Percentiles rank a stretch among this genome's conserved stretches.
These are phyloP conservation scores for Trichomonas vaginalis DNA, from an alignment of 208 protist genomes.

Conservation along the genomic window DNA sequence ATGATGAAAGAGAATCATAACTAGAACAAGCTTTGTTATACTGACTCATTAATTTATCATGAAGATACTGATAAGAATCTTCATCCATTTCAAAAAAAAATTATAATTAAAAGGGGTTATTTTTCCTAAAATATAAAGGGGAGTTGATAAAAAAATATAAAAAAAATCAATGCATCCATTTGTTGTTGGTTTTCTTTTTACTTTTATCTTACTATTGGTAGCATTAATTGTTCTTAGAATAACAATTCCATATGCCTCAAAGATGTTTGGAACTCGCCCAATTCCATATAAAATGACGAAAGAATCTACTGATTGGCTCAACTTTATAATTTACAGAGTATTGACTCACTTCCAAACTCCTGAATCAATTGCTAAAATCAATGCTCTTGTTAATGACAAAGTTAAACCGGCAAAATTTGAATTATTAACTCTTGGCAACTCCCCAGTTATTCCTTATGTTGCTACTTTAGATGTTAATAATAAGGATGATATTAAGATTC, in stretches of 20 bases:
- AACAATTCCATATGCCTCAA: background rate
- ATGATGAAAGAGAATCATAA: no score
- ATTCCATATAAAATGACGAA: background rate
- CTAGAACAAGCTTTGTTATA: no score
- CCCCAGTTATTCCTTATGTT: background rate
- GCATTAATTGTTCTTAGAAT: background rate
- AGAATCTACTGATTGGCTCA: slow-evolving; percentile 9
- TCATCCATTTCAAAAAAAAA: no score
- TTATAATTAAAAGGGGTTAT: no score
- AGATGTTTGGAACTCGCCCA: background rate
- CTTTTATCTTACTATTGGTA: background rate
- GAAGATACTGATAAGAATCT: no score
- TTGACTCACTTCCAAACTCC: background rate
- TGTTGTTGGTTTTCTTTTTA: background rate
- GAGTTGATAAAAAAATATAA: background rate
- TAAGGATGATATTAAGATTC: background rate
- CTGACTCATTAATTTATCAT: no score
- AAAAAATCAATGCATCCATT: background rate
- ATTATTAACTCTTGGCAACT: background rate
- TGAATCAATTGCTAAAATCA: background rate
- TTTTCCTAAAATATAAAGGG: no score
- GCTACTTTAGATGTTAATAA: background rate
- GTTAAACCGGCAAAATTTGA: background rate
- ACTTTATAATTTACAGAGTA: background rate
- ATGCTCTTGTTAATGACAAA: background rate